Percentiles rank a stretch among this genome's conserved stretches.
Evolutionary conservation across 306 rosid species (phyloP).

Genomic region (Gynostemma pentaphyllum): DNA sequence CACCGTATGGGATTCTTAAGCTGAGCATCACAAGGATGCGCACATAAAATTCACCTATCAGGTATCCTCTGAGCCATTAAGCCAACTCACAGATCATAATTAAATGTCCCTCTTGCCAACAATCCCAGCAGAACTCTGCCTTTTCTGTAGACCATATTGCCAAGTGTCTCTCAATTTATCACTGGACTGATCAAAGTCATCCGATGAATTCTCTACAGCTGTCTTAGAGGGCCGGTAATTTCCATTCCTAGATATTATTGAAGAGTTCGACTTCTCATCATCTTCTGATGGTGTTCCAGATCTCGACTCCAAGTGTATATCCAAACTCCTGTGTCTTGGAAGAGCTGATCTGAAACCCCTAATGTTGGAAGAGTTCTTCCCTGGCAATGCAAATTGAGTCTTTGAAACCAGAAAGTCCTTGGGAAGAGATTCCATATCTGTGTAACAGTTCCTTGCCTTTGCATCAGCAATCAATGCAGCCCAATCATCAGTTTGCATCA

Average conservation of each 20-base stretch:
- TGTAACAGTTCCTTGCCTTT: constrained; percentile 64
- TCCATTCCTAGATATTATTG: constrained; percentile 47
- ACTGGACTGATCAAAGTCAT: constrained; percentile 46
- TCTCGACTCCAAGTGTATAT: constrained; percentile 64
- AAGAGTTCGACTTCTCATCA: constrained; percentile 51
- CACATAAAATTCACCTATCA: not conserved
- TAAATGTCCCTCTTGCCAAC: constrained; percentile 63
- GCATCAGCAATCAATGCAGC: constrained; percentile 77
- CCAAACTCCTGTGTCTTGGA: constrained; percentile 67
- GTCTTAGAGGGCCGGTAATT: constrained; percentile 42
- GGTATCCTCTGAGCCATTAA: not conserved
- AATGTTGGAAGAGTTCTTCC: constrained; percentile 47
- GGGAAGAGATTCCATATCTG: constrained; percentile 86
- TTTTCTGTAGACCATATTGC: constrained; percentile 72
- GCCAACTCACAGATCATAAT: constrained; percentile 14
- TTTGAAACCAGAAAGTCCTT: constrained; percentile 63
- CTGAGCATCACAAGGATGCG: constrained; percentile 7
- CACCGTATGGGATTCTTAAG: not conserved
- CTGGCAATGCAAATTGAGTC: constrained; percentile 40
- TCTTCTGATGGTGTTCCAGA: constrained; percentile 70
- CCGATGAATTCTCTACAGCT: constrained; percentile 50
- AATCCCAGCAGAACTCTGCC: constrained; percentile 52
- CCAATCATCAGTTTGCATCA: constrained; percentile 86
- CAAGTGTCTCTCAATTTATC: constrained; percentile 64
- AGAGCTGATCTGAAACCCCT: constrained; percentile 67